A percentile compares a stretch with the other conserved stretches of the same genome.
phyloP scores from a whole-genome alignment of 768 basidiomycete genomes.

The Termitomyces sp. region DNA sequence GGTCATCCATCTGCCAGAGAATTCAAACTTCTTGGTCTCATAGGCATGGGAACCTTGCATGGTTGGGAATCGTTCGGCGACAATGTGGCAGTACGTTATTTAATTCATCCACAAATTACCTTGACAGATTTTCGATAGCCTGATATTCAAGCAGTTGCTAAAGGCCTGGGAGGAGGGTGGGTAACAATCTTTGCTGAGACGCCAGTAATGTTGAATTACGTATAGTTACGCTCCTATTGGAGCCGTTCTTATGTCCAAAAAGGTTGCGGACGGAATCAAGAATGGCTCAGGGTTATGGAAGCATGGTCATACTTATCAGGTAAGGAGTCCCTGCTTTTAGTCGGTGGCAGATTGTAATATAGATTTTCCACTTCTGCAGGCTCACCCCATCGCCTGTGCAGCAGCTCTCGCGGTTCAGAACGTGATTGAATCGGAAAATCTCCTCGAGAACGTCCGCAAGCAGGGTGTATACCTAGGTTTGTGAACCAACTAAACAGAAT shows the following conservation, averaged over 20 bases:
- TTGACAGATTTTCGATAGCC: conserved; percentile 24
- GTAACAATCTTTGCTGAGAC: conserved; percentile 14
- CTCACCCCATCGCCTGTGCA: conserved; percentile 73
- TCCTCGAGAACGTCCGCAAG: conserved; percentile 61
- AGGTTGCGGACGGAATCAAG: conserved; percentile 67
- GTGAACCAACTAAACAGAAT: not conserved
- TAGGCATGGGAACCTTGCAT: conserved; percentile 86
- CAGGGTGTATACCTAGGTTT: conserved; percentile 61
- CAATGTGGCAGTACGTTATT: conserved; percentile 45
- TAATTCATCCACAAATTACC: not conserved
- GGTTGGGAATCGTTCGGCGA: conserved; percentile 86
- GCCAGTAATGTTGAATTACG: not conserved
- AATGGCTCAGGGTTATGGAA: conserved; percentile 73
- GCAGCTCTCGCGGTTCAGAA: conserved; percentile 81
- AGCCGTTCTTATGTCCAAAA: conserved; percentile 73
- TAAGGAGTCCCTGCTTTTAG: conserved; percentile 18
- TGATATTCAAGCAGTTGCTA: conserved; percentile 87
- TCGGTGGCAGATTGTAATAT: no score
- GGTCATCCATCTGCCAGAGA: not conserved
- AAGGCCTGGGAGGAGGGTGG: conserved; percentile 88
- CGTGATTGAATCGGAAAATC: conserved; percentile 65
- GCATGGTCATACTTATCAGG: conserved; percentile 88
- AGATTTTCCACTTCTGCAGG: conserved; percentile 34
- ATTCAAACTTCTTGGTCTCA: not conserved
- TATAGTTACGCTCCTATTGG: conserved; percentile 78